Percentiles rank a stretch among this genome's conserved stretches.
Conservation (phyloP, 805 yeast genomes). For the Saccharomycopsis sp. region DNA sequence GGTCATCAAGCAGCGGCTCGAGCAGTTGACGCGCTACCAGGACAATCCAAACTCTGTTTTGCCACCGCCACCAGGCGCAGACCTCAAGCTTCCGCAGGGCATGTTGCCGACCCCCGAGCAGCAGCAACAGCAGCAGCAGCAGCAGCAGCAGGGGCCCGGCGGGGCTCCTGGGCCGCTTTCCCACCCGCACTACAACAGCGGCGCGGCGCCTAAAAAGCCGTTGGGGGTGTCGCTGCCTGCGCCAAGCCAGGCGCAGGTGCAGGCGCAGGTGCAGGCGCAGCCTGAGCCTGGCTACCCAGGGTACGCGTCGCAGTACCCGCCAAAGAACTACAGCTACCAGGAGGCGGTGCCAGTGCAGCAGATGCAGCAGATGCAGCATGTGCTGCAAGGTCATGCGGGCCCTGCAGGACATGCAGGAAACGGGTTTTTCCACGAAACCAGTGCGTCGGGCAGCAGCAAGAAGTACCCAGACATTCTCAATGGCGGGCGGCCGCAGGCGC, state of each 20-base stretch:
- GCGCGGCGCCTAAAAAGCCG: neutral
- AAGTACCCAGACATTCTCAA: constrained; percentile 20
- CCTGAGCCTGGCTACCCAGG: no score
- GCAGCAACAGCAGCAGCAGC: constrained; percentile 14
- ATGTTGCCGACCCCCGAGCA: constrained; percentile 44
- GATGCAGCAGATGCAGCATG: constrained; percentile 22
- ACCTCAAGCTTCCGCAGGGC: constrained; percentile 55
- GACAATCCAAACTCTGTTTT: constrained; percentile 43
- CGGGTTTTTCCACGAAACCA: neutral
- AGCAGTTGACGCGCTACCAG: constrained; percentile 70
- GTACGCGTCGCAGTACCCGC: no score
- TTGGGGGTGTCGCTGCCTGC: neutral
- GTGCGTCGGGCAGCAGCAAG: constrained; percentile 13
- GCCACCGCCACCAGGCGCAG: constrained; percentile 65
- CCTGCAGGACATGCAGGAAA: neutral
- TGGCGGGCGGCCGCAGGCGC: constrained; percentile 14
- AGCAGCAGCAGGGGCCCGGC: constrained; percentile 11
- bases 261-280: no score
- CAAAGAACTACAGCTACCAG: constrained; percentile 3
- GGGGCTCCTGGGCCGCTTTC: neutral
- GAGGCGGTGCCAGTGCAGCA: constrained; percentile 1
- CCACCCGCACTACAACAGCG: neutral
- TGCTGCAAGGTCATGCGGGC: constrained; percentile 3
- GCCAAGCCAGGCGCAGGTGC: no score
- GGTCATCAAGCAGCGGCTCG: constrained; percentile 88